phyloP scores from a whole-genome alignment of 805 yeast genomes.

The Saccharomyces jurei region DNA sequence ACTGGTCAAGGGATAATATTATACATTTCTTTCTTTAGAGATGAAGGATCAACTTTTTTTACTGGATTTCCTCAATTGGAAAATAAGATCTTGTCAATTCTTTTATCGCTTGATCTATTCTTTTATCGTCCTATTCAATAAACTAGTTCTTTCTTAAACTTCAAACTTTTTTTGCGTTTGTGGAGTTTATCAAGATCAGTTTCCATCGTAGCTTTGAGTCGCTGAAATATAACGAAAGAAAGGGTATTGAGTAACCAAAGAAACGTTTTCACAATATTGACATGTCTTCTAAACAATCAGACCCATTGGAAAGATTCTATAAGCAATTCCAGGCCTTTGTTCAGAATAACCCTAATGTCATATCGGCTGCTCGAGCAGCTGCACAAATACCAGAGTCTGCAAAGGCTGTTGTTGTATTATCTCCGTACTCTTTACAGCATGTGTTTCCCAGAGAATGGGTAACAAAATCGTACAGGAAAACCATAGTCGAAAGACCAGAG shows the following conservation, averaged over 20 bases:
- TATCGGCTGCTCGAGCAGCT: slow-evolving; percentile 30
- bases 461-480: slow-evolving; percentile 50
- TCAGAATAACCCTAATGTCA: slow-evolving; percentile 31
- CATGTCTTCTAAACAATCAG: slow-evolving; percentile 10
- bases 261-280: not conserved
- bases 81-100: not conserved
- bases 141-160: not conserved
- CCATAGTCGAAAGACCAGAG: slow-evolving; percentile 80
- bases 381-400: slow-evolving; percentile 33
- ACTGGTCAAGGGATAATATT: not conserved
- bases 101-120: not conserved
- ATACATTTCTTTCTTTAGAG: not conserved
- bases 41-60: not conserved
- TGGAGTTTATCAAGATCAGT: not conserved
- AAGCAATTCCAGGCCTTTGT: slow-evolving; percentile 38
- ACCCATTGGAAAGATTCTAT: slow-evolving; percentile 35
- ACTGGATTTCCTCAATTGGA: not conserved
- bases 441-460: slow-evolving; percentile 74
- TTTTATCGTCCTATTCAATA: not conserved
- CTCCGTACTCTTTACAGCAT: slow-evolving; percentile 66
- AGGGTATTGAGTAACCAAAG: not conserved
- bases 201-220: not conserved
- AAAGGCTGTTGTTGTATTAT: slow-evolving; percentile 51
- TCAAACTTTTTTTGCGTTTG: not conserved
- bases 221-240: not conserved